Conservation (phyloP, 1,139 yeast genomes). For the Lodderomyces metapsilosis region DNA sequence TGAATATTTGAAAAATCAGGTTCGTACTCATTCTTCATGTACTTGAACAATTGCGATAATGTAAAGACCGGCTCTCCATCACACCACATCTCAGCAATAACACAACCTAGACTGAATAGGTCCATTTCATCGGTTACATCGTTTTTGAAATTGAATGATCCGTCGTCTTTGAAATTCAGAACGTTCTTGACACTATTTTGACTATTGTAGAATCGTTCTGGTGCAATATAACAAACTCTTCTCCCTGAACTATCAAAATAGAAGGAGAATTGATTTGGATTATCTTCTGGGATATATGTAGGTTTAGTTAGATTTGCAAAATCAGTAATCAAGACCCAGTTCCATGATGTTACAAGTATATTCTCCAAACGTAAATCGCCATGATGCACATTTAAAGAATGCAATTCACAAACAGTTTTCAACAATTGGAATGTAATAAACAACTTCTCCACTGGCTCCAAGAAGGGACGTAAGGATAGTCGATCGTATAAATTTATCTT, state of each 20-base stretch:
- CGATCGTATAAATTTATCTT: slow-evolving; percentile 82
- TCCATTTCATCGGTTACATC: slow-evolving; percentile 73
- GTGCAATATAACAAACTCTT: slow-evolving; percentile 88
- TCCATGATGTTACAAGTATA: slow-evolving; percentile 82
- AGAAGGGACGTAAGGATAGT: slow-evolving; percentile 82
- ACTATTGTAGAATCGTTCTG: slow-evolving; percentile 72
- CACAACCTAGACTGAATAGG: slow-evolving; percentile 87
- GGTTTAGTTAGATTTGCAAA: slow-evolving; percentile 82
- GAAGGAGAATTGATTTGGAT: slow-evolving; percentile 91
- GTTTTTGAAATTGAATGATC: slow-evolving; percentile 23
- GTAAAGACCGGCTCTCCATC: slow-evolving; percentile 90
- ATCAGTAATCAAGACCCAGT: slow-evolving; percentile 81
- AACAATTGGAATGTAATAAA: slow-evolving; percentile 85
- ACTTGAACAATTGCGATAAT: slow-evolving; percentile 81
- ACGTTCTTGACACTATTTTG: slow-evolving; percentile 16
- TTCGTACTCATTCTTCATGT: slow-evolving; percentile 62
- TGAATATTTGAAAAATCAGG: slow-evolving; percentile 61
- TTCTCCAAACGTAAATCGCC: slow-evolving; percentile 94
- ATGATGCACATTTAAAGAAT: slow-evolving; percentile 60
- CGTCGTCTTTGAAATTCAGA: slow-evolving; percentile 28
- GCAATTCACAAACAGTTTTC: slow-evolving; percentile 60
- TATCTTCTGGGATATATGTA: slow-evolving; percentile 81
- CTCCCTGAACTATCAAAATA: slow-evolving; percentile 89
- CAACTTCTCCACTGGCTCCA: slow-evolving; percentile 75
- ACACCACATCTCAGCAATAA: slow-evolving; percentile 80